These are phyloP conservation scores for Rhodotorula sp. DNA, from an alignment of 1,284 basidiomycete species.

Conservation along the genomic window DNA sequence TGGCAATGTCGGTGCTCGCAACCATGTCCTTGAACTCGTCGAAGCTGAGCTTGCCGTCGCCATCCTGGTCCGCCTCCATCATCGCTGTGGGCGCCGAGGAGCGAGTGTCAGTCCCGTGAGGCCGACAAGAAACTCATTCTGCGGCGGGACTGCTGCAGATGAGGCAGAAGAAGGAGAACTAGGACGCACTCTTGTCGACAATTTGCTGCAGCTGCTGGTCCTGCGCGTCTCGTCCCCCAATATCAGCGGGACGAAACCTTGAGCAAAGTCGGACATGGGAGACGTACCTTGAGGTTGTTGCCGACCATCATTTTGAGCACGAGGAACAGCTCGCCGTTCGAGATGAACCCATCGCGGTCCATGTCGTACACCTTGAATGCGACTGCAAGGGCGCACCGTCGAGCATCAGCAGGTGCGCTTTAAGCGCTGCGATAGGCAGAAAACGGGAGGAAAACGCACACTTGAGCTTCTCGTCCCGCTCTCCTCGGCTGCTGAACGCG, in stretches of 20 bases:
- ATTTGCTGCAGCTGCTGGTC: conserved; percentile 99
- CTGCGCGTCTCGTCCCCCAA: conserved; percentile 52
- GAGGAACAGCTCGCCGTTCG: conserved; percentile 97
- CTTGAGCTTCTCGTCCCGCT: conserved; percentile 91
- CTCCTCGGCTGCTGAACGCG: conserved; percentile 94
- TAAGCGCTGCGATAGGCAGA: too few species aligned
- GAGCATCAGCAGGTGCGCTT: too few species aligned
- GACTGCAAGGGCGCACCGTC: too few species aligned
- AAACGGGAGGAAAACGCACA: conserved; percentile 62
- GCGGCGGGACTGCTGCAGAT: neutral
- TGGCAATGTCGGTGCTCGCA: conserved; percentile 93
- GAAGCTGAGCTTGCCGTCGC: conserved; percentile 94
- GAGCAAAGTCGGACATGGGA: too few species aligned
- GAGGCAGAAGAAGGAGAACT: neutral
- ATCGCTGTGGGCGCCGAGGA: conserved; percentile 59
- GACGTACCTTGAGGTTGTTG: conserved; percentile 85
- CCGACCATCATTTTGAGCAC: conserved; percentile 99
- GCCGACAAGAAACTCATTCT: neutral
- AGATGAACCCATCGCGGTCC: conserved; percentile 94
- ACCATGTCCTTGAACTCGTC: conserved; percentile 97
- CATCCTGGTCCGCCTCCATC: conserved; percentile 98
- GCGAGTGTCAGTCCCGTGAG: neutral
- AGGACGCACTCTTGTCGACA: conserved; percentile 80
- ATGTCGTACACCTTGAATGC: conserved; percentile 99
- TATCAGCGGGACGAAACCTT: accelerated